Conservation (phyloP, 2,329 filamentous ascomycete species). For the Venturia nashicola region DNA sequence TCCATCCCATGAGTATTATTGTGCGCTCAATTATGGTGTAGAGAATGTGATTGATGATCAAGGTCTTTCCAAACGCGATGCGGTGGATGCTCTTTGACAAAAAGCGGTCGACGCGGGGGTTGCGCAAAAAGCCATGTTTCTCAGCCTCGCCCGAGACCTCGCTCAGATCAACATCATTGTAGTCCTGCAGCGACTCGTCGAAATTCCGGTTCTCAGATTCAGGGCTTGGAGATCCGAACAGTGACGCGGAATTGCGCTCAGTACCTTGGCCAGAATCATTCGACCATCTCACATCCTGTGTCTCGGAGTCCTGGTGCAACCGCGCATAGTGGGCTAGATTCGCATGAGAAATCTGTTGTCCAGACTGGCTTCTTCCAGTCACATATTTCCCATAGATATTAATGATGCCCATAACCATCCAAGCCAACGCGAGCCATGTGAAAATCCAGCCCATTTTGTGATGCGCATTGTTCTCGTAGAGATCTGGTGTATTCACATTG, state of each 20-base stretch:
- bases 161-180: slow-evolving; percentile 36
- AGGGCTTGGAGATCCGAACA: slow-evolving; percentile 51
- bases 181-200: slow-evolving; percentile 25
- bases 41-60: slow-evolving; percentile 44
- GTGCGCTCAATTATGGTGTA: slow-evolving; percentile 64
- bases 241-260: slow-evolving; percentile 53
- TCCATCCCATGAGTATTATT: slow-evolving; percentile 51
- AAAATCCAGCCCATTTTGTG: slow-evolving; percentile 78
- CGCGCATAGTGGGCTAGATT: slow-evolving; percentile 30
- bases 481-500: slow-evolving; percentile 67
- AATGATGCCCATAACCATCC: slow-evolving; percentile 56
- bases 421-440: slow-evolving; percentile 58
- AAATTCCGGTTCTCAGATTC: slow-evolving; percentile 29
- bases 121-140: slow-evolving; percentile 33
- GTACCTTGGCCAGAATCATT: slow-evolving; percentile 50
- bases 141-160: slow-evolving; percentile 34
- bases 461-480: slow-evolving; percentile 82
- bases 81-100: slow-evolving; percentile 42
- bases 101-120: slow-evolving; percentile 35
- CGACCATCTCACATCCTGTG: slow-evolving; percentile 23
- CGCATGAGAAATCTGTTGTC: slow-evolving; percentile 19
- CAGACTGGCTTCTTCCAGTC: slow-evolving; percentile 12
- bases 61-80: slow-evolving; percentile 42
- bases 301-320: slow-evolving; percentile 17
- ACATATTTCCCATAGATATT: slow-evolving; percentile 42